Evolutionary conservation across 192 early-diverging fungal species (phyloP), one percentile per base, ranked within the genome.

Genomic region (Coemansia sp.): DNA sequence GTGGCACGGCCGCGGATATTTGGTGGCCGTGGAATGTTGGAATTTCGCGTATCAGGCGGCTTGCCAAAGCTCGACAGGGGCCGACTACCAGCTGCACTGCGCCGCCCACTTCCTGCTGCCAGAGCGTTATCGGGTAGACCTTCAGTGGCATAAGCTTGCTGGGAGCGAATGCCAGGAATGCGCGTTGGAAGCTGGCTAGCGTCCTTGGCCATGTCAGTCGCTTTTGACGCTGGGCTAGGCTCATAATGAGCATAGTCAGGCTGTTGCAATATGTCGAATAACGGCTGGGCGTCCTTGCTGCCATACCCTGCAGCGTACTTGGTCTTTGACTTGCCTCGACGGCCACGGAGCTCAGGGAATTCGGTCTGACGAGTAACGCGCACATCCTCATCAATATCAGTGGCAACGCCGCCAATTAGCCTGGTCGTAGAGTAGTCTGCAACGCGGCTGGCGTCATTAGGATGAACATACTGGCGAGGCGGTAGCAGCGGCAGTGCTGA

Each of bases 1-100:
- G 65, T 23, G 17, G 75, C 50, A 6, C 66, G 66, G 23, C 64
- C 69, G 36, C 75, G 75, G 58, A 71, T 76, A 37, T 75, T 75
- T 21, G 82, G 68, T 8, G 76, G 69, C 0, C 72, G 76, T 39
- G 80, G 82, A 15, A 84, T 84, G 50, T 72, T 67, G 14, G 82
- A 84, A n/a, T 73, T 69, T 15, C 60, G 59, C 37, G 71, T 32
- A 36, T 70, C 64, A 7, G 73, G 67, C 23, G 70, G 72, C n/a
- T 67, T 48, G 17, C 73, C 77, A 62, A 80, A 80, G 64, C 76
- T 78, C 7, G 76, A 73, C 25, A 78, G 38, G 19, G 76, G 76
- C 14, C 71, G 62, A 23, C 14, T 66, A 31, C 39, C 41, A n/a
- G 66, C 66, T 21, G 55, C 15, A 5, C 5, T n/a, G 55, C 25